phyloP scores from a whole-genome alignment of 441 rosid species.

The Jatropha multifida region DNA sequence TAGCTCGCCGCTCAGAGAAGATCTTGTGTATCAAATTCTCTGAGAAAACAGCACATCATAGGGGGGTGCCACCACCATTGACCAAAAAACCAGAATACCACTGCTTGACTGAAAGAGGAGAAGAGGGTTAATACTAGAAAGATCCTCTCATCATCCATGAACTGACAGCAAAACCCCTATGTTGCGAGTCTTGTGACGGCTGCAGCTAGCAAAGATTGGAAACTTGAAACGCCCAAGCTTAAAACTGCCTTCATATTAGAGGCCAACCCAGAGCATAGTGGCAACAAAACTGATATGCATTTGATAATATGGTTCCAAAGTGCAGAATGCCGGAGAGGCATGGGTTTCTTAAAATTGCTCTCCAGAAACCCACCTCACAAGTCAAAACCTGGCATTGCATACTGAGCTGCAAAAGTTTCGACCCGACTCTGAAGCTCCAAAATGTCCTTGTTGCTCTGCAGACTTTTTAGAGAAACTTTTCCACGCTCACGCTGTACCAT shows the following conservation, averaged over 20 bases:
- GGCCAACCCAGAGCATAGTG: not conserved
- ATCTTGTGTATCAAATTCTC: no score
- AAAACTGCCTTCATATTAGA: not conserved
- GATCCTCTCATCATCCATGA: not conserved
- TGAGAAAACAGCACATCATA: not conserved
- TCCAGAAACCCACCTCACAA: conserved; percentile 32
- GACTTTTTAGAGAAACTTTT: conserved; percentile 55
- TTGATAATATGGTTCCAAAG: not conserved
- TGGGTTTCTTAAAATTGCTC: not conserved
- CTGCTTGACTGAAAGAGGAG: not conserved
- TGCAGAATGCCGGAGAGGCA: not conserved
- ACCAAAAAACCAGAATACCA: not conserved
- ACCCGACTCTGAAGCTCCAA: conserved; percentile 62
- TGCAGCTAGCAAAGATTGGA: conserved; percentile 7
- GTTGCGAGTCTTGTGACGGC: not conserved
- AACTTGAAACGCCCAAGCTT: not conserved
- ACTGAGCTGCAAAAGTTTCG: conserved; percentile 78
- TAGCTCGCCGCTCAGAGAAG: not conserved
- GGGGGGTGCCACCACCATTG: not conserved
- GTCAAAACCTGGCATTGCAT: conserved; percentile 79
- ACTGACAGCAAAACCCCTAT: conserved; percentile 4
- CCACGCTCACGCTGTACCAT: conserved; percentile 62
- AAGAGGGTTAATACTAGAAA: not conserved
- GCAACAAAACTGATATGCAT: not conserved
- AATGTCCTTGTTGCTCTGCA: conserved; percentile 62